Evolutionary conservation across 2,329 filamentous ascomycete genomes (phyloP), one percentile per base, ranked within the genome.

Genomic region (Cladosporium oxysporum): DNA sequence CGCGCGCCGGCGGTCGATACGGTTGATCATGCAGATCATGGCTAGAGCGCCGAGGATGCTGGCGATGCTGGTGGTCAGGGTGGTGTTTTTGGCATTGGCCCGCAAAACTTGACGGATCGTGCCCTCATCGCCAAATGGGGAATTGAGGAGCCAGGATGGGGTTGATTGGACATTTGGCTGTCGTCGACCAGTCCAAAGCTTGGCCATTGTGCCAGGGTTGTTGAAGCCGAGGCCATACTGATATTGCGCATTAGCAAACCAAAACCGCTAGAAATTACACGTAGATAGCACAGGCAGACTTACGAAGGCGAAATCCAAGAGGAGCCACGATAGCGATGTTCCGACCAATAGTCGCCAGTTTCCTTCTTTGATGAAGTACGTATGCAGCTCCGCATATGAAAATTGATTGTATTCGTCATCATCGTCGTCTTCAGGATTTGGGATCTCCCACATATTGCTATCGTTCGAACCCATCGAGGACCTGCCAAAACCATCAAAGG

Each of bases 41-140:
- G 81, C 62, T 0, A 80, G 52, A 3, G 79, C 77, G 18, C 81
- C 81, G 21, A 79, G 65, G 53, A 83, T 77, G 58, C 79, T 80
- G 21, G 80, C 80, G 8, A 77, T 74, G 47, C 70, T 69, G 26
- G 68, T 67, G 0, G 71, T 72, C 52, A 69, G 66, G 37, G 71
- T 66, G 12, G 69, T 69, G 18, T 69, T 66, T 23, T 67, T 66
- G 44, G 69, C 69, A 62, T 70, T 70, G 57, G 63, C 63, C 8
- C 64, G 53, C 4, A 71, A 58, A 12, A 69, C 69, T 49, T 63
- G 57, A 26, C 63, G 58, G 37, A 71, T 69, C 10, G 69, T 52
- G 26, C 63, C 57, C 7, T 62, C 53, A 23, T 65, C 57, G 63
- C 63, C 63, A 44, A 53, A 65, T 8, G 63, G 55, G 10, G 63